Evolutionary conservation across 2,329 filamentous ascomycete species (phyloP), one percentile per base, ranked within the genome.

Genomic region (Cercospora canescens): DNA sequence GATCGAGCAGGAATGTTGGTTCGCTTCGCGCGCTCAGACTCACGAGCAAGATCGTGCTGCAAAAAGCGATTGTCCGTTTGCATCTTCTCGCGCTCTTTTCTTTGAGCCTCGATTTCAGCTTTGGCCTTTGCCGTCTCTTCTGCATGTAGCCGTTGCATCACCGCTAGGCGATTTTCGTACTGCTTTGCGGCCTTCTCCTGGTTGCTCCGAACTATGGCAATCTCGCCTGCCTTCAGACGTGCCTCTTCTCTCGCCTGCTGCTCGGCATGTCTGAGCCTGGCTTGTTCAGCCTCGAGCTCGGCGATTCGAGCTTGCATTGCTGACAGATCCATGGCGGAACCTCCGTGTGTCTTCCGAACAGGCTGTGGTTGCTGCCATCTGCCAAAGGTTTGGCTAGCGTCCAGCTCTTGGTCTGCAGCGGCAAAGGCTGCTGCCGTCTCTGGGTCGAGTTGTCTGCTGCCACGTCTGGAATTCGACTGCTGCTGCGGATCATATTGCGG

Each of bases 31-130:
- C 82, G 80, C 69, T 84, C 81, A 4, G 82, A 77, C 68, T 88
- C 88, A 70, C 92, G 89, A 41, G 84, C 85, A 71, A 92, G 79
- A 73, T 94, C 91, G 69, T 91, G 87, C 73, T 89, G 87, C 30
- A 91, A 81, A 74, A 95, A 95, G 69, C 89, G 85, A 66, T 90
- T 85, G 76, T 92, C 89, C 1, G 89, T 92, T 63, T 87, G 83
- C 58, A 87, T 86, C 66, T 84, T 87, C 71, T 89, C 87, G 66
- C 89, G 84, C 21, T 91, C 88, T 11, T 87, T 87, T 32, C 86
- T 81, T n/a, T 88, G 86, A 6, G 83, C 84, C 69, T 93, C 89
- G 4, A 90, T 81, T 9, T 88, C 85, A 9, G 85, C 84, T 67
- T 90, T 87, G 58, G 90, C 85, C 72, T 86, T 88, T 5, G 86